Evolutionary conservation across 352 stramenopile genomes (phyloP).

Genomic region (Pilasporangium apinafurcum): DNA sequence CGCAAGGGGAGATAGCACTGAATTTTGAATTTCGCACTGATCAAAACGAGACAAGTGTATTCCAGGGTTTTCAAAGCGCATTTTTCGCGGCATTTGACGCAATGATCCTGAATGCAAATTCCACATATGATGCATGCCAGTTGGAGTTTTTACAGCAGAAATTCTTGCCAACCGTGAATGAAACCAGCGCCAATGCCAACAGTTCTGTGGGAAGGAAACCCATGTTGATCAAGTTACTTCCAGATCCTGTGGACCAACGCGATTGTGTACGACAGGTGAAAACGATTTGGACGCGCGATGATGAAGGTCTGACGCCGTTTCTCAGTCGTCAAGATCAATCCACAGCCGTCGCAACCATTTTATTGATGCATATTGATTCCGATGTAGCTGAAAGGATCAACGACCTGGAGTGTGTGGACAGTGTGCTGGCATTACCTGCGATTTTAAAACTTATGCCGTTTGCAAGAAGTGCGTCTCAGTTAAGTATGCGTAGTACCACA

Average conservation of each 20-base stretch:
- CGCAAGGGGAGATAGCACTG: constrained; percentile 19
- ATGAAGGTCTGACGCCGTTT: constrained; percentile 42
- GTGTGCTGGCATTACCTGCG: constrained; percentile 30
- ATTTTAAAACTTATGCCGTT: constrained; percentile 77
- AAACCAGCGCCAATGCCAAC: constrained; percentile 15
- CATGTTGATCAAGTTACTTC: constrained; percentile 46
- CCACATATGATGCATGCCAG: constrained; percentile 53
- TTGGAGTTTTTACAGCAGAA: constrained; percentile 60
- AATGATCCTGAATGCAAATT: constrained; percentile 49
- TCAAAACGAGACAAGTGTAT: constrained; percentile 19
- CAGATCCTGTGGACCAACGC: constrained; percentile 24
- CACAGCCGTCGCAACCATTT: constrained; percentile 28
- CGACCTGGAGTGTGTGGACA: constrained; percentile 37
- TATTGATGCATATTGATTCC: constrained; percentile 48
- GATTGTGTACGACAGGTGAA: constrained; percentile 34
- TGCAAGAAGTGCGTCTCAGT: constrained; percentile 33
- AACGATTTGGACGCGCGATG: constrained; percentile 18
- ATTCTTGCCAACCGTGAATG: constrained; percentile 29
- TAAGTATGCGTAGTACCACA: constrained; percentile 12
- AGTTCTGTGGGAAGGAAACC: constrained; percentile 11
- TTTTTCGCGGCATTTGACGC: constrained; percentile 66
- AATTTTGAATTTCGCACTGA: constrained; percentile 29
- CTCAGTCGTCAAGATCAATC: constrained; percentile 38
- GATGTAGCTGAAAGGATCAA: constrained; percentile 20
- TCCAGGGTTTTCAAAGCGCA: constrained; percentile 43